A percentile compares a stretch with the other conserved stretches of the same genome.
These are phyloP conservation scores for Alternaria tenuissima DNA, from an alignment of 2,329 filamentous ascomycete genomes.

Conservation along the genomic window DNA sequence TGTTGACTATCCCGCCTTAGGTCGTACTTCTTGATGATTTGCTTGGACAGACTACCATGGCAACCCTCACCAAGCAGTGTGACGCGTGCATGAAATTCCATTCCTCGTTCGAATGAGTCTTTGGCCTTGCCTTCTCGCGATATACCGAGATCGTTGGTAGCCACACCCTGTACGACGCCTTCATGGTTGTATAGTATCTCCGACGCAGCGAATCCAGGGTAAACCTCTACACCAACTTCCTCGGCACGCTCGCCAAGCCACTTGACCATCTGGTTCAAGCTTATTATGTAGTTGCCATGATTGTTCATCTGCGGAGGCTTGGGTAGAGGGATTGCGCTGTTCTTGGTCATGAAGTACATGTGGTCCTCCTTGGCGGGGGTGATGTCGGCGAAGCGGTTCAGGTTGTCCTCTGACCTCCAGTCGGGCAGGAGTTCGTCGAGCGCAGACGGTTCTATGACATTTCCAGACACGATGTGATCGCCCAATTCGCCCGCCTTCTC, in stretches of 20 bases:
- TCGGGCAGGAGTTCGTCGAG: conserved; percentile 91
- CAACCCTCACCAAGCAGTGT: conserved; percentile 95
- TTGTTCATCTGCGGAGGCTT: conserved; percentile 98
- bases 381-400: conserved; percentile 83
- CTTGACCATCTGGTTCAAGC: conserved; percentile 91
- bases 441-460: conserved; percentile 89
- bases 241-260: conserved; percentile 98
- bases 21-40: conserved; percentile 93
- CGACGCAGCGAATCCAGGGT: conserved; percentile 92
- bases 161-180: conserved; percentile 90
- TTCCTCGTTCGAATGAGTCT: conserved; percentile 91
- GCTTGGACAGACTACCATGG: conserved; percentile 93
- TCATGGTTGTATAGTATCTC: conserved; percentile 89
- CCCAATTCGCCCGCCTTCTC: conserved; percentile 97
- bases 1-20: conserved; percentile 86
- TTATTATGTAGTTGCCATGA: conserved; percentile 96
- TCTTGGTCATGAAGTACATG: conserved; percentile 94
- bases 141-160: conserved; percentile 93
- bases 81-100: conserved; percentile 95
- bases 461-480: conserved; percentile 93
- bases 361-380: conserved; percentile 84
- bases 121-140: conserved; percentile 83
- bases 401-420: conserved; percentile 90
- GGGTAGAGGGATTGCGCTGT: conserved; percentile 78
- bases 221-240: conserved; percentile 93